A percentile compares a stretch with the other conserved stretches of the same genome.
These are phyloP conservation scores for Saraca asoca DNA, from an alignment of 331 rosid species.

Conservation along the genomic window DNA sequence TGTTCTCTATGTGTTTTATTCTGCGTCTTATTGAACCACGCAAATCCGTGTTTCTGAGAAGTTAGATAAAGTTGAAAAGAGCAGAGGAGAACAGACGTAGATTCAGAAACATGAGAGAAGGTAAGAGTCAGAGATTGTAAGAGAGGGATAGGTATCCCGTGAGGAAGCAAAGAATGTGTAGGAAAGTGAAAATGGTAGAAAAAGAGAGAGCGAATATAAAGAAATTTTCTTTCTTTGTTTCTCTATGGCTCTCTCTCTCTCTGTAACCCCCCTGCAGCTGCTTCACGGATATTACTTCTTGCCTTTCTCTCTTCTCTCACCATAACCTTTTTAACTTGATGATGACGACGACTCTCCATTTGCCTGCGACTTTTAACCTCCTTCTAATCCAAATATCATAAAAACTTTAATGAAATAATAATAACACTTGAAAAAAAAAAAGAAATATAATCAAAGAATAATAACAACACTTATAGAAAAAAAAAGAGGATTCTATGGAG, in stretches of 20 bases:
- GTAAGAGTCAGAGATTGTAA: constrained; percentile 22
- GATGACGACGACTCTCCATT: not conserved
- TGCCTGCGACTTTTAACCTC: not conserved
- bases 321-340: not conserved
- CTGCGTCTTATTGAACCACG: not conserved
- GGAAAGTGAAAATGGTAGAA: constrained; percentile 19
- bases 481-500: no score
- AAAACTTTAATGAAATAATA: no score
- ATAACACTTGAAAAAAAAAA: no score
- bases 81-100: not conserved
- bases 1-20: constrained; percentile 1
- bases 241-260: constrained; percentile 16
- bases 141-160: constrained; percentile 48
- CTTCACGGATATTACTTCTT: constrained; percentile 33
- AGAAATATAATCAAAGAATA: no score
- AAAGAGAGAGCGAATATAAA: not conserved
- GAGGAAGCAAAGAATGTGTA: constrained; percentile 54
- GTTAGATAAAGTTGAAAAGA: not conserved
- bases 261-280: constrained; percentile 6
- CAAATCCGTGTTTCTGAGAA: not conserved
- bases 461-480: no score
- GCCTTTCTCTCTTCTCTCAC: no score
- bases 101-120: not conserved
- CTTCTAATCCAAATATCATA: no score
- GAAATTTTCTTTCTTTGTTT: not conserved